Conservation (phyloP, 768 basidiomycete genomes). For the Grammothele lineata region DNA sequence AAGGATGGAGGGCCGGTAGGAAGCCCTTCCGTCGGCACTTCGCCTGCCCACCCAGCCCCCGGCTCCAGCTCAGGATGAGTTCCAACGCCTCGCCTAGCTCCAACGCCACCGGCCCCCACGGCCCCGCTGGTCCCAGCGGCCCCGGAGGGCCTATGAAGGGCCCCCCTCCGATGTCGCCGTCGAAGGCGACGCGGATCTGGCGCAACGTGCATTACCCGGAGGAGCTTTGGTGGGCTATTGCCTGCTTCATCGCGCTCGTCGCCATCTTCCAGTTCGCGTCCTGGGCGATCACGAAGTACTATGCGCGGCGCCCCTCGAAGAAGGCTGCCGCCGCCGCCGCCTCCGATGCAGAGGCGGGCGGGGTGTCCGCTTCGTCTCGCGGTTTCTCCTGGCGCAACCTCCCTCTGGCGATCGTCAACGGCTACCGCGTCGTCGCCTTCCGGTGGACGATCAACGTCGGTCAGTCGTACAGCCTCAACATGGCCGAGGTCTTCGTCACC, state of each 20-base stretch:
- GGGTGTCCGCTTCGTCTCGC: neutral
- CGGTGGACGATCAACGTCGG: slow-evolving; percentile 29
- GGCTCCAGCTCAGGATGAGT: neutral
- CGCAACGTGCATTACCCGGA: slow-evolving; percentile 30
- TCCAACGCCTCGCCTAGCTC: neutral
- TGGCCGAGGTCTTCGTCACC: slow-evolving; percentile 34
- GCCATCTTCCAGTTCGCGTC: slow-evolving; percentile 31
- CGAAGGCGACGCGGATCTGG: slow-evolving; percentile 4
- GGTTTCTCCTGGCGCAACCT: slow-evolving; percentile 18
- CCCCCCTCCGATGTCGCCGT: neutral
- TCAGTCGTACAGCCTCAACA: slow-evolving; percentile 28
- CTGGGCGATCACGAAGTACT: slow-evolving; percentile 5
- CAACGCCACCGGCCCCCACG: neutral
- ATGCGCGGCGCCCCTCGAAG: neutral
- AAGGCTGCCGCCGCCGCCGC: neutral
- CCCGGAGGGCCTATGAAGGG: neutral
- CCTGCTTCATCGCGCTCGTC: slow-evolving; percentile 38
- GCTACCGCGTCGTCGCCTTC: slow-evolving; percentile 29
- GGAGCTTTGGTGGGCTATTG: slow-evolving; percentile 40
- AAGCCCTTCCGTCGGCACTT: neutral
- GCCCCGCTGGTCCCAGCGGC: neutral
- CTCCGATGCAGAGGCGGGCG: slow-evolving; percentile 8
- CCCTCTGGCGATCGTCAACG: slow-evolving; percentile 23
- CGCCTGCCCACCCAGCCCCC: neutral
- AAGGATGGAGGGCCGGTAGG: neutral